phyloP scores from a whole-genome alignment of 257 asterid species.

The Ehretia macrophylla region DNA sequence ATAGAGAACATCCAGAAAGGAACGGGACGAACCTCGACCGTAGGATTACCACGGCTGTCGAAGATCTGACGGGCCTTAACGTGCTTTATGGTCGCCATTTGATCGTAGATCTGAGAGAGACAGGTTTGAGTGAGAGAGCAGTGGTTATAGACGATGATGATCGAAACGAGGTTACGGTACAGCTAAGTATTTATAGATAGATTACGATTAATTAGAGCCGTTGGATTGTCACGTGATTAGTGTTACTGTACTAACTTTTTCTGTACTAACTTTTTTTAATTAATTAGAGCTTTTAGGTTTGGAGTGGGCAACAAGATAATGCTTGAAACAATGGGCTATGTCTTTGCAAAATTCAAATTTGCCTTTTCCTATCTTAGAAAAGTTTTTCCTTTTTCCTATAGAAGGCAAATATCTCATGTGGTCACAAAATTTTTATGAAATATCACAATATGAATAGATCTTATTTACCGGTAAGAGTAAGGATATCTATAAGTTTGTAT shows the following conservation, averaged over 20 bases:
- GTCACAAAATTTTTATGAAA: too few relatives aligned
- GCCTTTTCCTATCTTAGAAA: neutral
- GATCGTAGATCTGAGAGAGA: neutral
- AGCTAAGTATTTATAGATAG: constrained; percentile 29
- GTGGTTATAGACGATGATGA: neutral
- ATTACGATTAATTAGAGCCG: constrained; percentile 39
- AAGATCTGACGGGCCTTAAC: constrained; percentile 82
- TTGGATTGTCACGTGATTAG: constrained; percentile 24
- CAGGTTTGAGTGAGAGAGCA: neutral
- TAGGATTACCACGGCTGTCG: constrained; percentile 89
- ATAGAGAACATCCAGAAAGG: neutral
- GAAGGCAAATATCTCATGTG: too few relatives aligned
- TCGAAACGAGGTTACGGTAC: neutral
- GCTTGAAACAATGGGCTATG: neutral
- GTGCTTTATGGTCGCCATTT: constrained; percentile 49
- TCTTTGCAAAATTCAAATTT: neutral
- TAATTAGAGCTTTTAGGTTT: constrained; percentile 1
- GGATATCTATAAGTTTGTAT: too few relatives aligned
- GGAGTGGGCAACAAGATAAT: constrained; percentile 29
- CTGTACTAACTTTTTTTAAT: too few relatives aligned
- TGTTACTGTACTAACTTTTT: too few relatives aligned
- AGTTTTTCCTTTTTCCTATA: neutral
- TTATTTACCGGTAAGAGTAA: too few relatives aligned
- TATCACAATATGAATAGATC: too few relatives aligned
- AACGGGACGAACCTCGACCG: constrained; percentile 60